Percentiles rank a stretch among this genome's conserved stretches.
phyloP scores from a whole-genome alignment of 345 rosid genomes.

The Aegle marmelos region DNA sequence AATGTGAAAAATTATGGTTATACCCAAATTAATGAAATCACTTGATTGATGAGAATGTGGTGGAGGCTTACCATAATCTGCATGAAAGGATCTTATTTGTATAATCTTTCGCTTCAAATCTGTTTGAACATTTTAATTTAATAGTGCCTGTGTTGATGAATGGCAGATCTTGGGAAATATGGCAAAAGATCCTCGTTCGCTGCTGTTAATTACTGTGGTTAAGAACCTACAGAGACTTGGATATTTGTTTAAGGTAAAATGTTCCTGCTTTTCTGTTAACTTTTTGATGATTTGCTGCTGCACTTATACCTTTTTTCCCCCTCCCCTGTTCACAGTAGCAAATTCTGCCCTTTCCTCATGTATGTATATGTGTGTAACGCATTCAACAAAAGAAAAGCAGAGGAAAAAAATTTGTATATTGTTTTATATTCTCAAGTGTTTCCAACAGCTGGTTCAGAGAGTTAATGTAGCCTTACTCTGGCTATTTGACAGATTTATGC shows the following conservation, averaged over 20 bases:
- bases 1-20: neutral
- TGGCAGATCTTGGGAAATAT: slow-evolving; percentile 78
- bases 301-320: neutral
- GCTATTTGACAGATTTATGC: slow-evolving; percentile 64
- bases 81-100: neutral
- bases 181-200: slow-evolving; percentile 61
- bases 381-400: neutral
- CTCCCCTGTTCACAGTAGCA: neutral
- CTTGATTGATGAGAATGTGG: neutral
- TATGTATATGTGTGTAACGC: neutral
- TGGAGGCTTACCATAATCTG: neutral
- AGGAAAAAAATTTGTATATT: too few relatives aligned
- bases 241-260: slow-evolving; percentile 63
- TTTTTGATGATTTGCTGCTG: neutral
- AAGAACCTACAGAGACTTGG: slow-evolving; percentile 84
- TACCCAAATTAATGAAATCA: neutral
- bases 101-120: neutral
- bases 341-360: neutral
- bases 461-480: slow-evolving; percentile 28
- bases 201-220: slow-evolving; percentile 74
- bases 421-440: slow-evolving; percentile 1
- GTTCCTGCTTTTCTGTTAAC: slow-evolving; percentile 13
- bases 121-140: slow-evolving; percentile 13
- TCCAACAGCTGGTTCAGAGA: slow-evolving; percentile 24
- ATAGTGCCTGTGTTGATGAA: slow-evolving; percentile 19